phyloP scores from a whole-genome alignment of 2,329 filamentous ascomycete species.

The Colletotrichum lupini region DNA sequence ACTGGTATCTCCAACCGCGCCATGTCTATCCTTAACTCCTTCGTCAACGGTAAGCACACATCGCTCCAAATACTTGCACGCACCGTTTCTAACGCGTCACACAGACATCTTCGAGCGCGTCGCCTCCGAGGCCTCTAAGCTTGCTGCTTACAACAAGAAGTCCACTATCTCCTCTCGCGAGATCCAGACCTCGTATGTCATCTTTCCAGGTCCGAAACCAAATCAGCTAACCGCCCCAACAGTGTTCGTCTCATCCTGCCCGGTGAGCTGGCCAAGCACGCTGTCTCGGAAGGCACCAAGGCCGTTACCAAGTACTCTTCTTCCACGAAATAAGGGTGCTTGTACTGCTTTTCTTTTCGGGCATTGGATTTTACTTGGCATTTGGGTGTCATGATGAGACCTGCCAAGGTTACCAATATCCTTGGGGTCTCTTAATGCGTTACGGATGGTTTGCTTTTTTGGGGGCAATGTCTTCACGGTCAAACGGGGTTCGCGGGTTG shows the following conservation, averaged over 20 bases:
- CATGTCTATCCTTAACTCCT: constrained; percentile 99
- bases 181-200: constrained; percentile 91
- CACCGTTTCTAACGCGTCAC: constrained; percentile 38
- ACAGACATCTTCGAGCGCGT: constrained; percentile 99
- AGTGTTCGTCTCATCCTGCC: constrained; percentile 95
- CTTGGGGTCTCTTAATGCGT: constrained; percentile 76
- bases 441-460: constrained; percentile 76
- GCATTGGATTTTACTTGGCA: constrained; percentile 67
- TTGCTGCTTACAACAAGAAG: constrained; percentile 99
- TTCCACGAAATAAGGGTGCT: constrained; percentile 86
- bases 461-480: constrained; percentile 78
- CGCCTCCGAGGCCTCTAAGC: constrained; percentile 97
- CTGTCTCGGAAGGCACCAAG: constrained; percentile 99
- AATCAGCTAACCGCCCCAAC: constrained; percentile 65
- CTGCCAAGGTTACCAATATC: constrained; percentile 55
- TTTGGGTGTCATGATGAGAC: constrained; percentile 69
- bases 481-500: constrained; percentile 76
- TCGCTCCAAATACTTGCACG: background rate
- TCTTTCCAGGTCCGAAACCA: background rate
- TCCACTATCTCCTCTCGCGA: constrained; percentile 99
- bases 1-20: constrained; percentile 99
- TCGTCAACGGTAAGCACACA: constrained; percentile 87
- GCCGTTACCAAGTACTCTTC: constrained; percentile 99
- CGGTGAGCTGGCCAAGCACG: constrained; percentile 99
- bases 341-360: constrained; percentile 70